Conservation (phyloP, 176 grass and related monocot genomes). For the Musa schizocarpa region DNA sequence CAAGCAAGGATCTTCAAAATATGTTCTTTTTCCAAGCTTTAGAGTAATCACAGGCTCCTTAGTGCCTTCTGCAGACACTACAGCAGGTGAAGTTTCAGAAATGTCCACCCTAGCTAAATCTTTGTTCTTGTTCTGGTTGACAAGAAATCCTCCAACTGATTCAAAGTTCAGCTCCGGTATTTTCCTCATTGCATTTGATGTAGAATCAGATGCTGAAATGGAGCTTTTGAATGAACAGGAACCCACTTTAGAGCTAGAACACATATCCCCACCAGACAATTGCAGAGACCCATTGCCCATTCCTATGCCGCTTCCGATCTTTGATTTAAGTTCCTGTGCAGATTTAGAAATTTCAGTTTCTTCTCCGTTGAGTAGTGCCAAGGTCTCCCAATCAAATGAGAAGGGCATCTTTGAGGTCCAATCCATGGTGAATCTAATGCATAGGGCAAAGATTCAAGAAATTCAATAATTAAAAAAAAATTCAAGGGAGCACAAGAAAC, state of each 20-base stretch:
- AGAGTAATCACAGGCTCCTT: neutral
- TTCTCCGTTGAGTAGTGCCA: neutral
- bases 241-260: neutral
- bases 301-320: neutral
- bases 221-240: neutral
- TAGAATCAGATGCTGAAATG: slow-evolving; percentile 2
- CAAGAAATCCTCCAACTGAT: neutral
- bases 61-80: neutral
- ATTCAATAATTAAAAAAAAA: neutral
- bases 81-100: neutral
- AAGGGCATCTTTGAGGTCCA: slow-evolving; percentile 4
- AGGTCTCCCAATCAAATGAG: slow-evolving; percentile 10
- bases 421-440: neutral
- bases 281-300: neutral
- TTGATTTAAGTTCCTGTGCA: neutral
- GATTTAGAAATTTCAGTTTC: neutral
- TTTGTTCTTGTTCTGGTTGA: neutral
- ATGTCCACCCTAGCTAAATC: neutral
- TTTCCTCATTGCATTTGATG: neutral
- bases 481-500: neutral
- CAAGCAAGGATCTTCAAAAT: slow-evolving; percentile 6
- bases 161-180: neutral
- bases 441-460: neutral
- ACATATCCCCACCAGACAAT: neutral
- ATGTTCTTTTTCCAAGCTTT: slow-evolving; percentile 14